Evolutionary conservation across 2,329 filamentous ascomycete genomes (phyloP).

Genomic region (Corynespora cassiicola): DNA sequence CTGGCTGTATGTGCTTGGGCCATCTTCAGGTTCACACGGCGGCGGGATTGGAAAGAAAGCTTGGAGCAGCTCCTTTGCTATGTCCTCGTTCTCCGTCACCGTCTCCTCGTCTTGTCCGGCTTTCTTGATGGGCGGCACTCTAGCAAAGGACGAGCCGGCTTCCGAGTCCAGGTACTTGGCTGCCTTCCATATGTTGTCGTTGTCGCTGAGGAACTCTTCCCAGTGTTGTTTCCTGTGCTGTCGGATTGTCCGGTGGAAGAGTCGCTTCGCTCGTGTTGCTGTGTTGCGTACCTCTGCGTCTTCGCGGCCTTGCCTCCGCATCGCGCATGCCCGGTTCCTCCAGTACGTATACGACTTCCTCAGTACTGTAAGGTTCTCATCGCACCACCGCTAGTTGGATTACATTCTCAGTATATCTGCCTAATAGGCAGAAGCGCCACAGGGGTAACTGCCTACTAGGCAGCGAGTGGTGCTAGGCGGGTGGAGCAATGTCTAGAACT

Average conservation of each 20-base stretch:
- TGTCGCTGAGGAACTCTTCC: slow-evolving; percentile 14
- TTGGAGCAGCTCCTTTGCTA: slow-evolving; percentile 17
- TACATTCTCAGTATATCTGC: too few species aligned
- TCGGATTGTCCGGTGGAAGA: slow-evolving; percentile 17
- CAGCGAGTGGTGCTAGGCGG: too few species aligned
- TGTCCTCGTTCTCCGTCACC: slow-evolving; percentile 17
- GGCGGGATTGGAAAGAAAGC: slow-evolving; percentile 17
- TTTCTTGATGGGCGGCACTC: slow-evolving; percentile 17
- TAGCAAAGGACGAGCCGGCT: slow-evolving; percentile 9
- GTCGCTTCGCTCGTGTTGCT: slow-evolving; percentile 14
- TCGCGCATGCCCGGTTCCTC: slow-evolving; percentile 15
- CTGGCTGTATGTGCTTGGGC: slow-evolving; percentile 12
- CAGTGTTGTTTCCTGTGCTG: slow-evolving; percentile 18
- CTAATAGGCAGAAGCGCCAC: too few species aligned
- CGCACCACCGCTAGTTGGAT: slow-evolving; percentile 14
- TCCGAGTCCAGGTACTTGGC: slow-evolving; percentile 15
- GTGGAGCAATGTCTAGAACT: too few species aligned
- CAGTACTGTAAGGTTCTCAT: slow-evolving; percentile 10
- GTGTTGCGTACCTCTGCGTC: slow-evolving; percentile 11
- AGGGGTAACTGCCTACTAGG: too few species aligned
- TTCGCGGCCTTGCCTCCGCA: slow-evolving; percentile 11
- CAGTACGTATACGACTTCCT: slow-evolving; percentile 18
- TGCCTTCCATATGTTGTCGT: slow-evolving; percentile 19
- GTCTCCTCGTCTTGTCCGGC: slow-evolving; percentile 11
- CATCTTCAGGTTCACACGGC: slow-evolving; percentile 15